These are phyloP conservation scores for Xylariaceae sp. DNA, from an alignment of 2,329 filamentous ascomycete genomes.

Conservation along the genomic window DNA sequence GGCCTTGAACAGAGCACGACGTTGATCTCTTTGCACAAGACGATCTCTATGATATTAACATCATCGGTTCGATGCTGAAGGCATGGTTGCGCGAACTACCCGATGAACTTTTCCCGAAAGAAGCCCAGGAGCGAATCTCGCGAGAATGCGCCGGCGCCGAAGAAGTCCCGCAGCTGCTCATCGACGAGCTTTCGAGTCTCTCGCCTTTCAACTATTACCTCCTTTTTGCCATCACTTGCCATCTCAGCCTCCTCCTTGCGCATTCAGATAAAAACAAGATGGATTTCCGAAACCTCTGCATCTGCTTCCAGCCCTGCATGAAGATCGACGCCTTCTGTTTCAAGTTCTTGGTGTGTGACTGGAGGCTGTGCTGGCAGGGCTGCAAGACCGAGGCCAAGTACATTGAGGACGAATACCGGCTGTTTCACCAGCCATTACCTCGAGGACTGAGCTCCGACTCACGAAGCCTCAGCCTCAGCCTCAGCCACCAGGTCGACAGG, in stretches of 20 bases:
- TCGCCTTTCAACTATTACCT: conserved; percentile 97
- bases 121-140: conserved; percentile 70
- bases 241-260: conserved; percentile 82
- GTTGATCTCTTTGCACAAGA: conserved; percentile 83
- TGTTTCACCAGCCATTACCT: conserved; percentile 52
- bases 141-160: conserved; percentile 73
- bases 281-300: conserved; percentile 91
- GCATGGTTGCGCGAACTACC: conserved; percentile 93
- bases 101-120: conserved; percentile 85
- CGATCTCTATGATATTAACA: conserved; percentile 92
- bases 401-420: conserved; percentile 59
- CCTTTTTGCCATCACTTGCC: conserved; percentile 93
- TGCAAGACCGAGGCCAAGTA: conserved; percentile 83
- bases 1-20: conserved; percentile 56
- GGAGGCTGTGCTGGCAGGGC: conserved; percentile 95
- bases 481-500: no score
- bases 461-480: no score
- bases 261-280: conserved; percentile 97
- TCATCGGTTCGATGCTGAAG: conserved; percentile 92
- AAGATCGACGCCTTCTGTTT: conserved; percentile 94
- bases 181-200: conserved; percentile 88
- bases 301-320: conserved; percentile 95
- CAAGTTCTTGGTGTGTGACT: conserved; percentile 89
- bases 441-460: conserved; percentile 39
- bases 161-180: conserved; percentile 73